Evolutionary conservation across 805 yeast genomes (phyloP), one percentile per base, ranked within the genome.

Genomic region (Starmerella etchellsii): DNA sequence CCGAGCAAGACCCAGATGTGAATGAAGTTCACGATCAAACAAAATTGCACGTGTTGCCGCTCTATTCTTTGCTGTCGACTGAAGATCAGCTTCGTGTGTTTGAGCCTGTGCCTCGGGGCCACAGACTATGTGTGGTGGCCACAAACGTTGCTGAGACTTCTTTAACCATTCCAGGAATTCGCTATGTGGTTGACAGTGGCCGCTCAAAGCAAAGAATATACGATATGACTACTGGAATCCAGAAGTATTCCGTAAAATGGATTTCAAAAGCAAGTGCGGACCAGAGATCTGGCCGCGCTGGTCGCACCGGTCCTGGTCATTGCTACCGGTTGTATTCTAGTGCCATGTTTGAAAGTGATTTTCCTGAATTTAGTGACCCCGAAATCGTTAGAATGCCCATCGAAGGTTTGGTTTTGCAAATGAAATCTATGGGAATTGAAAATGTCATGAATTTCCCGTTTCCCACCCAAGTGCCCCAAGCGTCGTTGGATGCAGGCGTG

Each of bases 81-180:
- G 74, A 73, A 35, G 94, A 91, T 54, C 99, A 91, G 63, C 77
- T 91, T 85, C 81, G 77, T 56, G 94, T 91, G 2, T 91, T 91
- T 56, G 73, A 81, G 42, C 66, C 68, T 0, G 94, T 95, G 2
- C 98, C 98, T 2, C 63, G 65, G 21, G 94, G 94, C 4, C 71
- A 85, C 31, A 69, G 99, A 53, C 60, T 91, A 9, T 85, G 96
- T 66, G 80, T 91, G 30, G 83, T 91, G 25, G 95, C 99, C 4
- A 91, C 99, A 1, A 91, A 91, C 56, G 94, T 91, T 42, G 99
- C 99, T 0, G 99, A 91, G 59, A 91, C 99, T 0, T 85, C 96
- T 1, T 69, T 91, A 57, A 91, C 99, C 0, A 91, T 91, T 52
- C 98, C 98, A 0, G 93, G 94, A 9, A 81, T 93, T 29, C 67